phyloP scores from a whole-genome alignment of 345 rosid genomes.

The Citrus mangshanensis region DNA sequence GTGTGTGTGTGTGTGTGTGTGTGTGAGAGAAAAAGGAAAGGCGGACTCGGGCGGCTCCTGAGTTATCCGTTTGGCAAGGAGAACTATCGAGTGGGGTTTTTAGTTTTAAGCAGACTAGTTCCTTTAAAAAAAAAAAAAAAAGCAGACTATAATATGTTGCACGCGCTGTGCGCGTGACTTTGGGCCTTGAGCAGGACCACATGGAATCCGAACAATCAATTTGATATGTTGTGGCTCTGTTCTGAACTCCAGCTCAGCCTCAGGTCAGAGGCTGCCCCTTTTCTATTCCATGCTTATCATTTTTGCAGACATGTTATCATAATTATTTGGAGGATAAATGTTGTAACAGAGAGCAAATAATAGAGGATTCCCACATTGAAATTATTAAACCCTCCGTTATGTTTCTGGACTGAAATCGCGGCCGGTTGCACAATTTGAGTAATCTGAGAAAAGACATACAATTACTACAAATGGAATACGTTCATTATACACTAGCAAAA shows the following conservation, averaged over 20 bases:
- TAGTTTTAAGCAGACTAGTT: background rate
- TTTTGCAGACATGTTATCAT: no score
- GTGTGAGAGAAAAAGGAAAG: background rate
- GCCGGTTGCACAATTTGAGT: background rate
- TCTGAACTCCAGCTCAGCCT: no score
- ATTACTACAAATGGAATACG: no score
- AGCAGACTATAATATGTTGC: background rate
- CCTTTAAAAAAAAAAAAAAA: background rate
- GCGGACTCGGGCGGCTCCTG: background rate
- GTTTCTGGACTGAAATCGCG: background rate
- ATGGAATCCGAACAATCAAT: background rate
- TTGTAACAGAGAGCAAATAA: no score
- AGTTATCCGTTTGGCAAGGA: background rate
- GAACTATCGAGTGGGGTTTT: background rate
- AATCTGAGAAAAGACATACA: no score
- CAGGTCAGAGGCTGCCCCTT: no score
- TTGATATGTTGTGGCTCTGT: background rate
- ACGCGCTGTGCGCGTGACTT: slow-evolving; percentile 16
- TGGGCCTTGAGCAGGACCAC: background rate
- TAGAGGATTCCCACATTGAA: no score
- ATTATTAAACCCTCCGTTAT: background rate
- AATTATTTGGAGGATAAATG: no score
- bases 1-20: background rate
- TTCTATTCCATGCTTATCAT: no score
- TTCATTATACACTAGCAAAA: no score